Percentiles rank a stretch among this genome's conserved stretches.
These are phyloP conservation scores for Beauveria medogensis DNA, from an alignment of 2,329 filamentous ascomycete genomes.

Conservation along the genomic window DNA sequence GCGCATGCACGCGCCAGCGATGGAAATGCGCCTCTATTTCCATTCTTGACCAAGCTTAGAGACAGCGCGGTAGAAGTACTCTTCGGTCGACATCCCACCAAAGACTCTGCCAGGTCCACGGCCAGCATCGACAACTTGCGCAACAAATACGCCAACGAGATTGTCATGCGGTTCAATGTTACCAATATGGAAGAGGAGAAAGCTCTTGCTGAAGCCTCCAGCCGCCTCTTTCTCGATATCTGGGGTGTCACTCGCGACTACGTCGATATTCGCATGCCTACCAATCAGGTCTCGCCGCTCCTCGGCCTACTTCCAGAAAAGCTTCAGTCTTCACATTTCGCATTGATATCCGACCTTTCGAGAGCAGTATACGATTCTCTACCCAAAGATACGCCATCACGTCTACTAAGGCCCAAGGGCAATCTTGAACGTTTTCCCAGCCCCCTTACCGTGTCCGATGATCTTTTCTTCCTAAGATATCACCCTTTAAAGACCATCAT, in stretches of 20 bases:
- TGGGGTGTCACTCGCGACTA: conserved; percentile 79
- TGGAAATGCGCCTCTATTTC: conserved; percentile 29
- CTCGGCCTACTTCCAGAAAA: conserved; percentile 69
- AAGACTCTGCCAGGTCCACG: conserved; percentile 17
- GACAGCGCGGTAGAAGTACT: conserved; percentile 41
- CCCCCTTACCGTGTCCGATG: conserved; percentile 40
- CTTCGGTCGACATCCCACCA: conserved; percentile 37
- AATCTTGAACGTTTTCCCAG: conserved; percentile 22
- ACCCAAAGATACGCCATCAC: conserved; percentile 17
- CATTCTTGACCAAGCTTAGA: conserved; percentile 42
- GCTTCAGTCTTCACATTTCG: conserved; percentile 61
- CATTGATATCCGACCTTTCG: conserved; percentile 73
- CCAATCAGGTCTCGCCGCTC: conserved; percentile 69
- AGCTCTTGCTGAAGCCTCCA: conserved; percentile 63
- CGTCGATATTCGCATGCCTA: conserved; percentile 74
- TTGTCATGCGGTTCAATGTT: conserved; percentile 86
- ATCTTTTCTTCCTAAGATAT: conserved; percentile 88
- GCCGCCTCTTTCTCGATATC: conserved; percentile 75
- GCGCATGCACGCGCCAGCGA: conserved; percentile 11
- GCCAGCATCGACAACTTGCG: conserved; percentile 25
- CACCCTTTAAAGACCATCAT: conserved; percentile 74
- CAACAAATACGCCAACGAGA: conserved; percentile 61
- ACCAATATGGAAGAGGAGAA: conserved; percentile 58
- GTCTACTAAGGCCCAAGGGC: conserved; percentile 18
- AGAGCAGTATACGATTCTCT: conserved; percentile 59